A percentile compares a stretch with the other conserved stretches of the same genome.
Conservation (phyloP, 352 stramenopile genomes). For the Globisporangium radiosum region DNA sequence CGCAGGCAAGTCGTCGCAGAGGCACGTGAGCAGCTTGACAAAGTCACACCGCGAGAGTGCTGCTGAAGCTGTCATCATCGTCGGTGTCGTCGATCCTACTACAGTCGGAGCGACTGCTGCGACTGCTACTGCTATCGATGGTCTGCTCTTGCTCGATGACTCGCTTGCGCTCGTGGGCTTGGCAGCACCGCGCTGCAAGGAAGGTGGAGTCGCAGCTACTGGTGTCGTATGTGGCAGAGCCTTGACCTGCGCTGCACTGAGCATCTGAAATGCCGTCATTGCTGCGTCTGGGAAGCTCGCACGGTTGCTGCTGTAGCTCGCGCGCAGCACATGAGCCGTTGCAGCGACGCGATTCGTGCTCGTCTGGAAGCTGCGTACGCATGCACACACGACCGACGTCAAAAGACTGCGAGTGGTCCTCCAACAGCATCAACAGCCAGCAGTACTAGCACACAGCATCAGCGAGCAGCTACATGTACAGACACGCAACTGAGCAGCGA, state of each 20-base stretch:
- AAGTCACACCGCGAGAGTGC: constrained; percentile 1
- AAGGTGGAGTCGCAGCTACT: no score
- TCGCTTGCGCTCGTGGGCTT: neutral
- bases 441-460: no score
- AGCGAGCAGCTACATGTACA: neutral
- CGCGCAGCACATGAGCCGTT: neutral
- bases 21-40: constrained; percentile 2
- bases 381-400: no score
- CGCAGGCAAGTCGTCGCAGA: constrained; percentile 11
- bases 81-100: no score
- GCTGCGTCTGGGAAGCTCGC: constrained; percentile 5
- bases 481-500: constrained; percentile 9
- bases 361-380: constrained; percentile 7
- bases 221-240: no score
- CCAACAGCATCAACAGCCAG: neutral
- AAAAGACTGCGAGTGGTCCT: neutral
- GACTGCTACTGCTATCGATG: neutral
- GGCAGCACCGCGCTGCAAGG: no score
- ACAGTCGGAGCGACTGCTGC: neutral
- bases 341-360: constrained; percentile 4
- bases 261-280: constrained; percentile 2
- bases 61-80: neutral
- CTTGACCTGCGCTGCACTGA: neutral
- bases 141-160: neutral
- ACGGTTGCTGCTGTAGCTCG: constrained; percentile 4